Evolutionary conservation across 345 rosid species (phyloP), one percentile per base, ranked within the genome.

Genomic region (Physaria fendleri): DNA sequence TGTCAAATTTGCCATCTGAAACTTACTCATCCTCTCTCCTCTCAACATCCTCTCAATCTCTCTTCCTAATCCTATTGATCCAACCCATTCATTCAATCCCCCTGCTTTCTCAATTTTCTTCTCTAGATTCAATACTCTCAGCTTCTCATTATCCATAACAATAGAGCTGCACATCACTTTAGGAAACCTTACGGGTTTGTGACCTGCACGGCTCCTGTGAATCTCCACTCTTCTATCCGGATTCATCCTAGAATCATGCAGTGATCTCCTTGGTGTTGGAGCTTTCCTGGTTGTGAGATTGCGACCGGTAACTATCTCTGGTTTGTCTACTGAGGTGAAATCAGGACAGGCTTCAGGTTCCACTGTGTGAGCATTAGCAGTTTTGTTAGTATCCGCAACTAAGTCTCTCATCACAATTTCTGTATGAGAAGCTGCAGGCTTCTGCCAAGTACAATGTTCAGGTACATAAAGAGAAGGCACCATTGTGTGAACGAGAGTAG

Each of bases 81-180:
- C 65, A 34, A 93, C 53, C 96, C 96, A 93, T 61, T 76, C 61
- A 63, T 80, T 83, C 66, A 93, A 62, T 5, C 97, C 99, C 1
- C 96, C 96, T 0, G 87, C 95, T 52, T 66, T 84, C 65, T 79
- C 72, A 24, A 93, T 82, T 60, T 85, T 93, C 77, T 64, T 83
- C 80, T 87, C 94, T 0, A 93, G 82, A 46, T 80, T 81, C 35
- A 79, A 38, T 24, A 85, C 81, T 76, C 85, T 89, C 35, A 86
- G 78, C 71, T 76, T 85, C 71, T 71, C 74, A 6, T 70, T 56
- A 41, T 81, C 80, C 55, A 73, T 53, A 2, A 75, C 71, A 41
- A 73, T 52, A 6, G 81, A 74, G 22, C 73, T 59, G 18, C 62
- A 68, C 55, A 74, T 32, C 37, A 62, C 54, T 65, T 76, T 77